phyloP scores from a whole-genome alignment of 371 early-diverging fungal genomes.

The Lichtheimia ornata region DNA sequence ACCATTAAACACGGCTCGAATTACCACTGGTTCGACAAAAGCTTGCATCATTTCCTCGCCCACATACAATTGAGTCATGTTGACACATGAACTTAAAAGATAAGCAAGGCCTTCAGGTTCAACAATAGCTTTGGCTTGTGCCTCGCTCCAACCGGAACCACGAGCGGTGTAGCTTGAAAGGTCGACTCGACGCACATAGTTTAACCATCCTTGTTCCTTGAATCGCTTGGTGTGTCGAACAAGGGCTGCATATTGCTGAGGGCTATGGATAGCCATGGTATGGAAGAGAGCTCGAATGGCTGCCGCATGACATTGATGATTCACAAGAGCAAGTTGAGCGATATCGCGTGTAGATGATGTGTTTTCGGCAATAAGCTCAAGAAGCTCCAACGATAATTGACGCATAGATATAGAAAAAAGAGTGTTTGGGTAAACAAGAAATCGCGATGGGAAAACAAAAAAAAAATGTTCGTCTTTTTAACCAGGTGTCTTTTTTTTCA shows the following conservation, averaged over 20 bases:
- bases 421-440: constrained; percentile 1
- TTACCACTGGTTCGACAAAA: constrained; percentile 27
- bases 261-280: constrained; percentile 28
- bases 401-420: constrained; percentile 23
- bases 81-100: constrained; percentile 26
- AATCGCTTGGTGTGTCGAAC: constrained; percentile 9
- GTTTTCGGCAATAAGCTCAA: constrained; percentile 26
- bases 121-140: constrained; percentile 30
- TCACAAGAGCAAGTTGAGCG: constrained; percentile 21
- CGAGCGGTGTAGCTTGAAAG: constrained; percentile 37
- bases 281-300: constrained; percentile 22
- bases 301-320: constrained; percentile 18
- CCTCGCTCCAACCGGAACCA: constrained; percentile 40
- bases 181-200: constrained; percentile 28
- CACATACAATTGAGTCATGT: constrained; percentile 28
- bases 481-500: background rate
- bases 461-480: background rate
- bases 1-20: constrained; percentile 28
- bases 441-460: background rate
- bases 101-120: constrained; percentile 24
- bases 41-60: constrained; percentile 42
- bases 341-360: constrained; percentile 18
- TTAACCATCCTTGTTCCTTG: constrained; percentile 9
- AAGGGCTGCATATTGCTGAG: constrained; percentile 28
- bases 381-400: constrained; percentile 28